phyloP scores from a whole-genome alignment of 2,329 filamentous ascomycete genomes.

The Aphanocladium album region DNA sequence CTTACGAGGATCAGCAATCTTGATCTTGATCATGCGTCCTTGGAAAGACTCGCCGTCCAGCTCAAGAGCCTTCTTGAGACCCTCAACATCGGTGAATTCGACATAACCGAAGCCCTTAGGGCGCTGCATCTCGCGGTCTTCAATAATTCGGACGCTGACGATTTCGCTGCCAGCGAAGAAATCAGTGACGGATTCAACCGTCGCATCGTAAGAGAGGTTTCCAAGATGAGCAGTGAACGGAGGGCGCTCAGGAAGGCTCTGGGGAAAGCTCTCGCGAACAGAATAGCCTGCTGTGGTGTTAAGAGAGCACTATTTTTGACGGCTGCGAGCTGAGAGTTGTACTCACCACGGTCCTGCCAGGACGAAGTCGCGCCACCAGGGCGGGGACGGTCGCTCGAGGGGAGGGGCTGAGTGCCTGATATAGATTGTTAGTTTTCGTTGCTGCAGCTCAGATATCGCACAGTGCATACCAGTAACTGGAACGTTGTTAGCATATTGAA shows the following conservation, averaged over 20 bases:
- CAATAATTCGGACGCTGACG: constrained; percentile 89
- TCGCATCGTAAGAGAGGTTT: constrained; percentile 94
- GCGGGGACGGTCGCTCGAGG: constrained; percentile 42
- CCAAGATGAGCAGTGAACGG: constrained; percentile 95
- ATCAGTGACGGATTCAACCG: constrained; percentile 72
- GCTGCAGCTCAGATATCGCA: neutral
- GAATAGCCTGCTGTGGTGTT: constrained; percentile 45
- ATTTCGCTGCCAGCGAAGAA: constrained; percentile 84
- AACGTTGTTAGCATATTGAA: constrained; percentile 22
- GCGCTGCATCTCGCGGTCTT: constrained; percentile 88
- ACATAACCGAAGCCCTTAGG: constrained; percentile 99
- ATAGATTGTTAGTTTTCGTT: neutral
- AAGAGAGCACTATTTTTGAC: constrained; percentile 13
- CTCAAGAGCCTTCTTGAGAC: constrained; percentile 83
- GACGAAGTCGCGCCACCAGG: constrained; percentile 29
- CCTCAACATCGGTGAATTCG: constrained; percentile 83
- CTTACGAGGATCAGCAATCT: constrained; percentile 96
- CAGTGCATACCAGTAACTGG: constrained; percentile 32
- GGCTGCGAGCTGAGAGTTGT: neutral
- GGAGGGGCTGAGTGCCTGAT: constrained; percentile 53
- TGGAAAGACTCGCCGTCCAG: constrained; percentile 79
- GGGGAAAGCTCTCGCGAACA: constrained; percentile 68
- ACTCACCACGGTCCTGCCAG: constrained; percentile 42
- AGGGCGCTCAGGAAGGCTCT: constrained; percentile 74
- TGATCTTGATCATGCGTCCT: constrained; percentile 85